Conservation (phyloP, 352 stramenopile genomes). For the Phytophthora tentaculata region DNA sequence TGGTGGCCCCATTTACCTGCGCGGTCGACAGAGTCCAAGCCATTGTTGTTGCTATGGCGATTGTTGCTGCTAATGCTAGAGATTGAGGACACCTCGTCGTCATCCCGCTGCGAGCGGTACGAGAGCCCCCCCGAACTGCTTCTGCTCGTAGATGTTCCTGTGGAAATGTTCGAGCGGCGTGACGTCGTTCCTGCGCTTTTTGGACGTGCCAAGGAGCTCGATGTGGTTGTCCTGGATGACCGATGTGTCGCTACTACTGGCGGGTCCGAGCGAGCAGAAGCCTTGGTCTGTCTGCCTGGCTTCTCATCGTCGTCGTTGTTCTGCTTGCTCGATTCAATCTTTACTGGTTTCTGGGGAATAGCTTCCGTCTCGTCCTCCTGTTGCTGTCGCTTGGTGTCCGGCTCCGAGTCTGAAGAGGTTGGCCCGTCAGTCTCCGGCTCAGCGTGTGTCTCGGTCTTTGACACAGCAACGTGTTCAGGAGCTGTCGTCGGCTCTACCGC, state of each 20-base stretch:
- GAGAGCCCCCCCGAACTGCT: conserved; percentile 20
- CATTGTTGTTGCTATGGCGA: conserved; percentile 50
- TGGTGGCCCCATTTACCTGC: conserved; percentile 61
- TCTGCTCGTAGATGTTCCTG: conserved; percentile 15
- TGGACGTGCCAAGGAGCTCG: conserved; percentile 46
- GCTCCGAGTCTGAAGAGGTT: conserved; percentile 40
- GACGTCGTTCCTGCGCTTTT: conserved; percentile 48
- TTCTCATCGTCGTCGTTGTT: conserved; percentile 50
- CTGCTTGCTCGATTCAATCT: conserved; percentile 16
- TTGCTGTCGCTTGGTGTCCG: conserved; percentile 34
- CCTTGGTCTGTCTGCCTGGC: conserved; percentile 30
- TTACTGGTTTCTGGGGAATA: conserved; percentile 13
- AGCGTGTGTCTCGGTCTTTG: conserved; percentile 9
- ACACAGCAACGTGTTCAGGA: conserved; percentile 7
- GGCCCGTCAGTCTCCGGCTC: conserved; percentile 52
- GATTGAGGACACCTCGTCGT: conserved; percentile 37
- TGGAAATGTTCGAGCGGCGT: conserved; percentile 16
- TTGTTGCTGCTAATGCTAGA: conserved; percentile 38
- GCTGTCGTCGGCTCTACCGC: background rate
- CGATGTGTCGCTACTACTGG: conserved; percentile 24
- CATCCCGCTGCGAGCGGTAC: conserved; percentile 34
- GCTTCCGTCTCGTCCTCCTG: conserved; percentile 23
- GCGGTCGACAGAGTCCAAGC: conserved; percentile 33
- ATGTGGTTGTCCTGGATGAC: conserved; percentile 18
- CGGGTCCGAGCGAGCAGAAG: conserved; percentile 51